Percentiles rank a stretch among this genome's conserved stretches.
phyloP scores from a whole-genome alignment of 495 filamentous ascomycete species.

The Apodospora peruviana region DNA sequence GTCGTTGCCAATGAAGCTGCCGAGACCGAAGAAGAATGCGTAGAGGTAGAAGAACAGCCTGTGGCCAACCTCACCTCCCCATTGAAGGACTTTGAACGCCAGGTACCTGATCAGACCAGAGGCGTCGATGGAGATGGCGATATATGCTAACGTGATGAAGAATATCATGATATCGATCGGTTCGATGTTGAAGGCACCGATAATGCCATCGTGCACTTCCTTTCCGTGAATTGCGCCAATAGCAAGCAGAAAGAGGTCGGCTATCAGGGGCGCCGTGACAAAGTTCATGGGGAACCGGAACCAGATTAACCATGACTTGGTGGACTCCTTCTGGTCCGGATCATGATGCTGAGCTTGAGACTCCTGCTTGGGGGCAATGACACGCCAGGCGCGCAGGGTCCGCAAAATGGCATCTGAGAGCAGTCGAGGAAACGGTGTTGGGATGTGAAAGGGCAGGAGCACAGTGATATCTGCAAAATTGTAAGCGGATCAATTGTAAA shows the following conservation, averaged over 20 bases:
- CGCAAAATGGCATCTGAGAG: slow-evolving; percentile 38
- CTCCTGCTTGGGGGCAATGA: slow-evolving; percentile 40
- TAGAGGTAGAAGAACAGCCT: slow-evolving; percentile 64
- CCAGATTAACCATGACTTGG: slow-evolving; percentile 30
- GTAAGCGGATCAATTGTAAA: neutral
- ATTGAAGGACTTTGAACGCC: slow-evolving; percentile 62
- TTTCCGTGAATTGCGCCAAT: slow-evolving; percentile 54
- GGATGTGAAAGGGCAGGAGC: slow-evolving; percentile 58
- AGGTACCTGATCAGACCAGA: slow-evolving; percentile 61
- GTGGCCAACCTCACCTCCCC: slow-evolving; percentile 54
- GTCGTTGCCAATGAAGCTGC: slow-evolving; percentile 63
- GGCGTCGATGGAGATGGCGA: slow-evolving; percentile 67
- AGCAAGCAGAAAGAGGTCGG: slow-evolving; percentile 59
- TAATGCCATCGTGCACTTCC: slow-evolving; percentile 57
- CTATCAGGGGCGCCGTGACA: slow-evolving; percentile 58
- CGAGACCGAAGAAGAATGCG: slow-evolving; percentile 60
- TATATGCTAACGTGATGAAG: slow-evolving; percentile 66
- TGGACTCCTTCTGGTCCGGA: neutral
- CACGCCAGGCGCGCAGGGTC: slow-evolving; percentile 36
- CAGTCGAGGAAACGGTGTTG: slow-evolving; percentile 46
- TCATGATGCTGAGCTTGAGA: neutral
- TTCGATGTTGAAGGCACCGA: slow-evolving; percentile 54
- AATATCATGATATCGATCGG: slow-evolving; percentile 63
- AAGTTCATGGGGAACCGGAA: slow-evolving; percentile 58
- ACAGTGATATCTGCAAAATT: slow-evolving; percentile 52